These are phyloP conservation scores for Pyrenochaeta sp. DNA, from an alignment of 2,329 filamentous ascomycete species.

Conservation along the genomic window DNA sequence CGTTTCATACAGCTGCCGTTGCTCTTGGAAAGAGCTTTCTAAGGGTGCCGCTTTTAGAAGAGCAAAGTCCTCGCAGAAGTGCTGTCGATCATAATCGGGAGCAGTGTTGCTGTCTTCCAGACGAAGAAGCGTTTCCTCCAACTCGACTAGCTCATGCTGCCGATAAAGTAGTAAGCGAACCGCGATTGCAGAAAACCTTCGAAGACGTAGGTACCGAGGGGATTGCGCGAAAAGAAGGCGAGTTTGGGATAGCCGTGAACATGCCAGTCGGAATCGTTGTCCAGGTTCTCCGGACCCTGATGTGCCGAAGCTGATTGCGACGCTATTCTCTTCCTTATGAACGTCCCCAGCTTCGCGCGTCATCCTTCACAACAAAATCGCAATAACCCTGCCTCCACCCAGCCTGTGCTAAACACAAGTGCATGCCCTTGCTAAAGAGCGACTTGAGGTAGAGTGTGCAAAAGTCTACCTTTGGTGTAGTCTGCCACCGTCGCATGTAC, in stretches of 20 bases:
- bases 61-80: slow-evolving; percentile 3
- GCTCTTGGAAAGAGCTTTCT: background rate
- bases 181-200: slow-evolving; percentile 16
- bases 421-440: too few relatives aligned
- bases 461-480: too few relatives aligned
- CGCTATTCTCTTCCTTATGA: too few relatives aligned
- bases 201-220: slow-evolving; percentile 14
- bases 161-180: slow-evolving; percentile 13
- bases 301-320: background rate
- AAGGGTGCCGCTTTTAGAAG: background rate
- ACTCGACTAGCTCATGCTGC: slow-evolving; percentile 8
- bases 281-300: background rate
- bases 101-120: slow-evolving; percentile 10
- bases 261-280: background rate
- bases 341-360: too few relatives aligned
- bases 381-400: too few relatives aligned
- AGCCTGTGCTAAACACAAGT: too few relatives aligned
- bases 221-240: slow-evolving; percentile 13
- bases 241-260: slow-evolving; percentile 15
- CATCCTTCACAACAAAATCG: too few relatives aligned
- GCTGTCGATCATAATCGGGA: background rate
- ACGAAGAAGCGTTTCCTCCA: slow-evolving; percentile 7
- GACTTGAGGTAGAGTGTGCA: too few relatives aligned
- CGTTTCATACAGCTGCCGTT: slow-evolving; percentile 6
- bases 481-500: too few relatives aligned